A percentile compares a stretch with the other conserved stretches of the same genome.
Evolutionary conservation across 805 yeast genomes (phyloP).

Genomic region (Lipomyces spencermartinsiae): DNA sequence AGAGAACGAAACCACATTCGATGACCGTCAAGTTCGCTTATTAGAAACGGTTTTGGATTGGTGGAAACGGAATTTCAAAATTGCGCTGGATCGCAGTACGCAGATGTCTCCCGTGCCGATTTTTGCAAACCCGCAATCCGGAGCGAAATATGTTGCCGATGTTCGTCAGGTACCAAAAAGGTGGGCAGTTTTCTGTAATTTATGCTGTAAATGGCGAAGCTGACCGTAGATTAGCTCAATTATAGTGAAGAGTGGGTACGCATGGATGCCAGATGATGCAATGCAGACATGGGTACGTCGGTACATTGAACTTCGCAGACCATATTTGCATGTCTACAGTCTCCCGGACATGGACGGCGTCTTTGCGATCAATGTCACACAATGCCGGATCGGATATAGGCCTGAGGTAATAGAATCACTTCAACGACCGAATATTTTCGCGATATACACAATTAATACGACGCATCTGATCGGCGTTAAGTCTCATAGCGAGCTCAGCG

Average conservation of each 20-base stretch:
- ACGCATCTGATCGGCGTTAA: constrained; percentile 30
- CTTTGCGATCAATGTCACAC: constrained; percentile 28
- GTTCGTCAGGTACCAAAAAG: constrained; percentile 31
- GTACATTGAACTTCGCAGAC: constrained; percentile 34
- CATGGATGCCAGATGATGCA: constrained; percentile 28
- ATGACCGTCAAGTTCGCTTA: constrained; percentile 7
- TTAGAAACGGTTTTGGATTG: constrained; percentile 7
- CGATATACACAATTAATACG: constrained; percentile 26
- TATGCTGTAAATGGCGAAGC: neutral
- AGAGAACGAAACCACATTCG: neutral
- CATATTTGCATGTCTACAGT: constrained; percentile 28
- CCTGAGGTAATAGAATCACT: constrained; percentile 30
- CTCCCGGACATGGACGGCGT: constrained; percentile 22
- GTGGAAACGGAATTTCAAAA: constrained; percentile 19
- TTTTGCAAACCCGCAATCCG: constrained; percentile 3
- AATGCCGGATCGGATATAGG: constrained; percentile 30
- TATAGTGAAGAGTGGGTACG: constrained; percentile 25
- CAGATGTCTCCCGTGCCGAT: neutral
- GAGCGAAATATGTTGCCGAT: constrained; percentile 29
- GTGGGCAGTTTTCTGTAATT: constrained; percentile 4
- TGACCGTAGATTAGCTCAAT: constrained; percentile 5
- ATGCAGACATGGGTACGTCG: constrained; percentile 34
- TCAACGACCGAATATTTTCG: constrained; percentile 27
- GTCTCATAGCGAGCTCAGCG: constrained; percentile 28
- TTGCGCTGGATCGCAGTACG: neutral